A percentile compares a stretch with the other conserved stretches of the same genome.
Evolutionary conservation across 768 basidiomycete species (phyloP).

Genomic region (Tulasnella sp.): DNA sequence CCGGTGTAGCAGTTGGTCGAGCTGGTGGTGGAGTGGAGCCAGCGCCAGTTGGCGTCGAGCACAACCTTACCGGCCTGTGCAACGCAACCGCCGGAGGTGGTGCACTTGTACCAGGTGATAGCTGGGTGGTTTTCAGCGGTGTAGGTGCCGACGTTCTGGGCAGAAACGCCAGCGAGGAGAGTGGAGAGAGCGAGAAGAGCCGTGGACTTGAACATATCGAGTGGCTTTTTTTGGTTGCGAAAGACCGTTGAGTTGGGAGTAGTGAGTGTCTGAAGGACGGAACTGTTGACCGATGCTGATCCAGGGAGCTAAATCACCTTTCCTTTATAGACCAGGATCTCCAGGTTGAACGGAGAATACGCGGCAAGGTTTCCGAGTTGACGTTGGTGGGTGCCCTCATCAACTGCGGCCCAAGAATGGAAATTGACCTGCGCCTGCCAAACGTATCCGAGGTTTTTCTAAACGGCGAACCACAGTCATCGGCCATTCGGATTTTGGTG

Average conservation of each 20-base stretch:
- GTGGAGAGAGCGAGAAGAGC: slow-evolving; percentile 10
- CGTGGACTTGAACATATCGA: background rate
- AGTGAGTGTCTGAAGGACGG: background rate
- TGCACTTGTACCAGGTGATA: slow-evolving; percentile 48
- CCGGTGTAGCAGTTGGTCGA: slow-evolving; percentile 50
- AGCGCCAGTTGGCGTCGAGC: slow-evolving; percentile 32
- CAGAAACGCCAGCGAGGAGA: slow-evolving; percentile 3
- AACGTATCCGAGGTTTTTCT: background rate
- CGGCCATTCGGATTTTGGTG: background rate
- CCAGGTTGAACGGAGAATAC: background rate
- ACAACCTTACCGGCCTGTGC: background rate
- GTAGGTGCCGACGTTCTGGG: slow-evolving; percentile 49
- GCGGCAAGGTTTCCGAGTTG: no score
- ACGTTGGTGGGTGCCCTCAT: background rate
- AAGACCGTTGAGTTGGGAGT: background rate
- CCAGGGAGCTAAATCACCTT: background rate
- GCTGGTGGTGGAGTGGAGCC: slow-evolving; percentile 35
- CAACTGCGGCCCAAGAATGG: background rate
- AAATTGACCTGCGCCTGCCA: background rate
- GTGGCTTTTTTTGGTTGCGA: background rate
- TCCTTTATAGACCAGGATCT: background rate
- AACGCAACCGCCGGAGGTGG: slow-evolving; percentile 33
- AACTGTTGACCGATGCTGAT: background rate
- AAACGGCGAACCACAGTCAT: background rate
- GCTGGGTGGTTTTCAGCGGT: slow-evolving; percentile 49